Conservation (phyloP, 73 alveolate genomes). For the Paramecium primaurelia region DNA sequence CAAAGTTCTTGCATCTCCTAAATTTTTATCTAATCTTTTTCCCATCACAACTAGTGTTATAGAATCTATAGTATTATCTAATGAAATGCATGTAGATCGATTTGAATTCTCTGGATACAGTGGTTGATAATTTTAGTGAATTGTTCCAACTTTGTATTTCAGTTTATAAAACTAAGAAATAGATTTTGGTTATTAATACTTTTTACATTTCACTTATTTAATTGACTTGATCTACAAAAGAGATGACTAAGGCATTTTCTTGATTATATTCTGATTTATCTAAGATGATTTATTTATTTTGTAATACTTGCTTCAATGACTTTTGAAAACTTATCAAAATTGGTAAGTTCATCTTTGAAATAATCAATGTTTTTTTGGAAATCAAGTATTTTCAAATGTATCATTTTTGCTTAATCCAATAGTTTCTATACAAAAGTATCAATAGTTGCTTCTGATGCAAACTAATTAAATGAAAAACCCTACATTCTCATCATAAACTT, state of each 20-base stretch:
- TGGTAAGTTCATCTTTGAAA: neutral
- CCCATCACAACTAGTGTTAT: slow-evolving; percentile 16
- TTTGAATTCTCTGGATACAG: slow-evolving; percentile 26
- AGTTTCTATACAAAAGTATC: neutral
- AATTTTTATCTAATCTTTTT: slow-evolving; percentile 42
- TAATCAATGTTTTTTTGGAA: neutral
- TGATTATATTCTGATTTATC: slow-evolving; percentile 6
- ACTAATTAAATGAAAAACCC: neutral
- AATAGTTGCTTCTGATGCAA: slow-evolving; percentile 20
- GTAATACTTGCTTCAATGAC: neutral
- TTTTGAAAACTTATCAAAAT: neutral
- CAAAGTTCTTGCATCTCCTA: slow-evolving; percentile 29
- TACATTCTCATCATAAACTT: slow-evolving; percentile 16
- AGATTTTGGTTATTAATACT: neutral
- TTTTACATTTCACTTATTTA: slow-evolving; percentile 7
- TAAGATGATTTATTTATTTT: neutral
- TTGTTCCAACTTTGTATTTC: slow-evolving; percentile 29
- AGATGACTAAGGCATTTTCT: slow-evolving; percentile 34
- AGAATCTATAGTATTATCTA: slow-evolving; percentile 8
- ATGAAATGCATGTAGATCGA: slow-evolving; percentile 10
- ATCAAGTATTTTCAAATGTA: neutral
- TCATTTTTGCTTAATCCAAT: neutral
- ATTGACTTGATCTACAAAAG: slow-evolving; percentile 1
- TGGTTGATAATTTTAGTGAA: slow-evolving; percentile 11
- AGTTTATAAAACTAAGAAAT: neutral